Evolutionary conservation across 805 yeast genomes (phyloP).

Genomic region (Wickerhamiella bombiphila): DNA sequence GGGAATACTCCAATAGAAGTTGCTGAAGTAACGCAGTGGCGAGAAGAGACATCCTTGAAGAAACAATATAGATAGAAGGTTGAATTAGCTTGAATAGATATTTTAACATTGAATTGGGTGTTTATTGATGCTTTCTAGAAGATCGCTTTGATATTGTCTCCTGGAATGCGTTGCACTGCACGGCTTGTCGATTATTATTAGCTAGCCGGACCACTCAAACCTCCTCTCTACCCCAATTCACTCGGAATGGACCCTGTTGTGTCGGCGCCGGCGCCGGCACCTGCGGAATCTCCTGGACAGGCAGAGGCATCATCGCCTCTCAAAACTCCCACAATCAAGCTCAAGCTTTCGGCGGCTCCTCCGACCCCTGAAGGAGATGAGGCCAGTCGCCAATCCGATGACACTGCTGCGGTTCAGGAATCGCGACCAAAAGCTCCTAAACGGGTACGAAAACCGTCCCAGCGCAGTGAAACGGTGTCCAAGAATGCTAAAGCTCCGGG

Average conservation of each 20-base stretch:
- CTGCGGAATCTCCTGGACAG: neutral
- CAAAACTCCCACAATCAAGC: conserved; percentile 7
- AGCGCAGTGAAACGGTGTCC: conserved; percentile 3
- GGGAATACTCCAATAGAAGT: too few species aligned
- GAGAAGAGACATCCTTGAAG: too few species aligned
- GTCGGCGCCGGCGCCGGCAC: neutral
- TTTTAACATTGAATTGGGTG: too few species aligned
- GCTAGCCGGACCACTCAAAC: too few species aligned
- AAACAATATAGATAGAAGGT: too few species aligned
- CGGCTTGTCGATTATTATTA: too few species aligned
- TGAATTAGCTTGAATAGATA: too few species aligned
- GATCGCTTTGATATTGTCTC: neutral
- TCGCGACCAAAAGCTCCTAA: neutral
- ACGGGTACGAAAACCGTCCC: conserved; percentile 1
- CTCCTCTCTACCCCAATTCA: neutral
- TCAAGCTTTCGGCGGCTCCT: conserved; percentile 1
- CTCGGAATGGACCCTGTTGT: too few species aligned
- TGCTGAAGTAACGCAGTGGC: too few species aligned
- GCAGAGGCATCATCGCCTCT: conserved; percentile 9
- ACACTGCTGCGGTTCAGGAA: conserved; percentile 1
- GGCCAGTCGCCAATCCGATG: neutral
- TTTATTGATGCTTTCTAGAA: neutral
- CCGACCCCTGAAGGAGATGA: too few species aligned
- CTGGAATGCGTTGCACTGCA: neutral
- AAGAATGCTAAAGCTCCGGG: too few species aligned